Evolutionary conservation across 768 basidiomycete genomes (phyloP), one percentile per base, ranked within the genome.

Genomic region (Tephrocybe sp.): DNA sequence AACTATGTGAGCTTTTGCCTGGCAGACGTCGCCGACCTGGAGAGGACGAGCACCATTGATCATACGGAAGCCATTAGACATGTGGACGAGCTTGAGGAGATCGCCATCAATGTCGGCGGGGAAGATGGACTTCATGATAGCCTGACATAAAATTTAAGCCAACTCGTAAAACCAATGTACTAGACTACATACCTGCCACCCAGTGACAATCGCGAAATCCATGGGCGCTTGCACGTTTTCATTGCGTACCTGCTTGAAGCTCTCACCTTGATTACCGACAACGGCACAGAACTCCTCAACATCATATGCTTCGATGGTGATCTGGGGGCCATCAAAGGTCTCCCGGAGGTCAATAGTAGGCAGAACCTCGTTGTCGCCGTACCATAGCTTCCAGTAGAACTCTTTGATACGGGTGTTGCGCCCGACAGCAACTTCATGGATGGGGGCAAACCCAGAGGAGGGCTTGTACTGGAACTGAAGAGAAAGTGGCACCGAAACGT

Each of bases 81-180:
- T 82, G 65, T 99, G 97, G 40, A 98, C 96, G 28, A 98, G 86
- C 69, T 93, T 95, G 60, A 98, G 77, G 14, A 98, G 73, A 68
- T 99, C 96, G 1, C 96, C 97, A 57, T 98, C 91, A 64, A 99
- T 92, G 10, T 83, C 70, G 11, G 78, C 66, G 5, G 97, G 97
- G 84, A 99, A 99, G 70, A 98, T 96, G 1, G 94, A 85, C 68
- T 90, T 93, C 89, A 98, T 99, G 71, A 99, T 98, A n/a, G 95
- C 90, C 93, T 96, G 58, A 49, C n/a, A 53, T 53, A 34, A 47
- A 28, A n/a, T 44, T 36, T 46, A 28, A 36, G 58, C 47, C 24
- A 59, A 28, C 49, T 17, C 41, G 34, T 24, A 48, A 30, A 21
- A 15, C 21, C 12, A 36, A 49, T 41, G 6, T 17, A 50, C 23